These are phyloP conservation scores for Protomyces gravidus DNA, from an alignment of 1,139 yeast genomes.

Conservation along the genomic window DNA sequence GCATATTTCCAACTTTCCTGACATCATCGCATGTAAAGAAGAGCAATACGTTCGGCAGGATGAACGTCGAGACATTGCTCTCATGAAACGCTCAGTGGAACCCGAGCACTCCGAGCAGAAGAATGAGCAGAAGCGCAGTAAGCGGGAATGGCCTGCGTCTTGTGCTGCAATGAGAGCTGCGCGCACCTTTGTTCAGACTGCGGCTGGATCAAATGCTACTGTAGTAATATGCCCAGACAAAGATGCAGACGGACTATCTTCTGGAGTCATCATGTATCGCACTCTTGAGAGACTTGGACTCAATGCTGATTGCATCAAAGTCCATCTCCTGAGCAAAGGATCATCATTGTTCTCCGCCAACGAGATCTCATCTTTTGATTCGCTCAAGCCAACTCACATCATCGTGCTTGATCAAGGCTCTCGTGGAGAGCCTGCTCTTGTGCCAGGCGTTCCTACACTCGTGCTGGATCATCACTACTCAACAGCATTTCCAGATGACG, in stretches of 20 bases:
- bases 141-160: constrained; percentile 25
- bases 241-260: constrained; percentile 23
- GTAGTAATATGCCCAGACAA: constrained; percentile 24
- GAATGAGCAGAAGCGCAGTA: constrained; percentile 7
- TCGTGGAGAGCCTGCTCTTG: constrained; percentile 17
- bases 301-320: neutral
- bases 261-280: constrained; percentile 21
- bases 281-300: constrained; percentile 13
- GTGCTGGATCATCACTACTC: constrained; percentile 27
- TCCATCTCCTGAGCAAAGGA: constrained; percentile 17
- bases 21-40: no score
- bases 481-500: constrained; percentile 24
- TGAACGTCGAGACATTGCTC: no score
- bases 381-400: constrained; percentile 1
- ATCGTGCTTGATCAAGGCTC: constrained; percentile 23
- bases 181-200: constrained; percentile 1
- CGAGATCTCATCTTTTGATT: constrained; percentile 1
- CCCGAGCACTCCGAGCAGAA: no score
- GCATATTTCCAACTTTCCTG: no score
- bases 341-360: constrained; percentile 4
- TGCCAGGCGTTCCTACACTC: constrained; percentile 13
- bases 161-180: constrained; percentile 3
- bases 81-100: neutral
- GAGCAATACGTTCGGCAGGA: no score
- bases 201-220: constrained; percentile 3